A percentile compares a stretch with the other conserved stretches of the same genome.
These are phyloP conservation scores for Bryum argenteum DNA, from an alignment of 225 moss, liverwort and hornwort genomes.

Conservation along the genomic window DNA sequence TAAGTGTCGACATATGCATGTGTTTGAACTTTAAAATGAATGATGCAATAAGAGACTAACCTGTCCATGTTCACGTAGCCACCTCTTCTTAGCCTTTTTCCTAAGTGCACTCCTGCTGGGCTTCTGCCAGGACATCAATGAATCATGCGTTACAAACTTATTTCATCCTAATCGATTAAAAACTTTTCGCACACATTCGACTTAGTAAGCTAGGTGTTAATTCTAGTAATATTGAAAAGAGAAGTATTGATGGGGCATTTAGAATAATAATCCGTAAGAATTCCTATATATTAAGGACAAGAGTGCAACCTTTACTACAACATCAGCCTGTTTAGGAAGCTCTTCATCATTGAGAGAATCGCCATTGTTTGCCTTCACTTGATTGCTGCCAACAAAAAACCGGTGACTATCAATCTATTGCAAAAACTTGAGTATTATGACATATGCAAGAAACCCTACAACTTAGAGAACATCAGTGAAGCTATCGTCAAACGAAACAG, in stretches of 20 bases:
- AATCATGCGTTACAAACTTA: background rate
- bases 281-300: slow-evolving; percentile 2
- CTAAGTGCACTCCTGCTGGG: slow-evolving; percentile 95
- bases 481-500: background rate
- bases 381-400: slow-evolving; percentile 21
- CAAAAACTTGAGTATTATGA: background rate
- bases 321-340: slow-evolving; percentile 12
- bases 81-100: slow-evolving; percentile 83
- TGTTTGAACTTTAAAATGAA: background rate
- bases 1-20: background rate
- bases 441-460: slow-evolving; percentile 7
- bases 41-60: slow-evolving; percentile 30
- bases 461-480: background rate
- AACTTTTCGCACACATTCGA: slow-evolving; percentile 21
- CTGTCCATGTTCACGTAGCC: slow-evolving; percentile 81
- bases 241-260: background rate
- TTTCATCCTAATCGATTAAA: slow-evolving; percentile 12
- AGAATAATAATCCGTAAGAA: background rate
- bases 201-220: slow-evolving; percentile 12
- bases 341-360: slow-evolving; percentile 21
- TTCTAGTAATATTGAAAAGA: background rate
- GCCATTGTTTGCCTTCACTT: slow-evolving; percentile 33
- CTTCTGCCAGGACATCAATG: slow-evolving; percentile 49
- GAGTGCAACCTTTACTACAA: slow-evolving; percentile 46
- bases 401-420: slow-evolving; percentile 6